Conservation (phyloP, 1,284 basidiomycete species). For the Phylloboletellus chloephorus region DNA sequence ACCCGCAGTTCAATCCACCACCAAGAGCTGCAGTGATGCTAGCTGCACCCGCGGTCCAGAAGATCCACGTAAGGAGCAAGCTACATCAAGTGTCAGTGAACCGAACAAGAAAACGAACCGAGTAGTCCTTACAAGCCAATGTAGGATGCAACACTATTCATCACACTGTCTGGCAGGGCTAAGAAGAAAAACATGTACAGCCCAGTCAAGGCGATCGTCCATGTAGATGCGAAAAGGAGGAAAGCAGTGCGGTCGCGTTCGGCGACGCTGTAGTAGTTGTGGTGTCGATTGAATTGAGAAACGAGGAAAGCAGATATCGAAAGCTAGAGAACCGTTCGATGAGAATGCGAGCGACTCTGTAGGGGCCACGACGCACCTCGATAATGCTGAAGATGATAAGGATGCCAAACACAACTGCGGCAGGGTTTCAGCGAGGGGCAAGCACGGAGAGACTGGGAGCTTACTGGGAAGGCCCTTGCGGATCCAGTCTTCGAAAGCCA, state of each 20-base stretch:
- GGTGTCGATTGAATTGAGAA: slow-evolving; percentile 48
- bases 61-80: slow-evolving; percentile 60
- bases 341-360: not conserved
- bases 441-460: slow-evolving; percentile 6
- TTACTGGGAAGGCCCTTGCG: slow-evolving; percentile 38
- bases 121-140: slow-evolving; percentile 49
- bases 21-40: slow-evolving; percentile 60
- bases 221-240: slow-evolving; percentile 60
- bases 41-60: slow-evolving; percentile 65
- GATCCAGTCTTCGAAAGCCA: slow-evolving; percentile 33
- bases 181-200: slow-evolving; percentile 54
- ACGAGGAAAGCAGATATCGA: slow-evolving; percentile 65
- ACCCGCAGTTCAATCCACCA: slow-evolving; percentile 65
- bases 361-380: slow-evolving; percentile 16
- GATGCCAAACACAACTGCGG: slow-evolving; percentile 25
- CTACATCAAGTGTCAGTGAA: slow-evolving; percentile 31
- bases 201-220: slow-evolving; percentile 58
- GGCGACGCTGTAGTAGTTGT: slow-evolving; percentile 45
- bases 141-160: slow-evolving; percentile 61
- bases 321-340: slow-evolving; percentile 37
- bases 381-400: slow-evolving; percentile 30
- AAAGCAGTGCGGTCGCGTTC: slow-evolving; percentile 61
- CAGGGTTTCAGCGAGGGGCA: slow-evolving; percentile 5
- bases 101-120: slow-evolving; percentile 1
- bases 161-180: slow-evolving; percentile 37